Conservation (phyloP, 2,329 filamentous ascomycete species). For the Aureobasidium sp. region DNA sequence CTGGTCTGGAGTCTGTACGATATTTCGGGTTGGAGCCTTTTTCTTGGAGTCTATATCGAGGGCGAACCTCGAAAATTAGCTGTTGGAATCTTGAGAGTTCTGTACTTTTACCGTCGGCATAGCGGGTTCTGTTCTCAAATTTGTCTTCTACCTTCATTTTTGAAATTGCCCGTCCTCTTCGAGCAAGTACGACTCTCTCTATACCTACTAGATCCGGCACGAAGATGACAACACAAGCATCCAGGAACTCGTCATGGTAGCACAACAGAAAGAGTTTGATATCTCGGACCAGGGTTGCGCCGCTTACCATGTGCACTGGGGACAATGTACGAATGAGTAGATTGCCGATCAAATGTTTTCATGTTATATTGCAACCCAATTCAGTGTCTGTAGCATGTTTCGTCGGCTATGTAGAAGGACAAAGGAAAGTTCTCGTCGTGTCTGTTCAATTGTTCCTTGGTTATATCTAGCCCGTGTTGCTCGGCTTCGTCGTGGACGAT, state of each 20-base stretch:
- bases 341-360: neutral
- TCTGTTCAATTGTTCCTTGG: neutral
- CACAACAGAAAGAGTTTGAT: neutral
- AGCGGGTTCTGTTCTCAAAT: too few species aligned
- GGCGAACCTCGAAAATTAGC: neutral
- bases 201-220: too few species aligned
- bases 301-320: neutral
- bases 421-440: neutral
- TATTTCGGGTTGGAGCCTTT: neutral
- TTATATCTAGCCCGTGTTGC: neutral
- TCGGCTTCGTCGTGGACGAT: neutral
- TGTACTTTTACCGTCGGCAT: neutral
- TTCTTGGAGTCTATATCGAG: neutral
- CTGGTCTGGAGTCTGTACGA: neutral
- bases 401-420: neutral
- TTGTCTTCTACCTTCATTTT: too few species aligned
- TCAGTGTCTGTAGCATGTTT: neutral
- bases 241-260: too few species aligned
- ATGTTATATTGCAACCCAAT: neutral
- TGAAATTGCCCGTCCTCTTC: too few species aligned
- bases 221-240: too few species aligned
- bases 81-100: neutral
- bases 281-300: neutral
- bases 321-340: neutral
- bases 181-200: too few species aligned